phyloP scores from a whole-genome alignment of 768 basidiomycete species.

The Trametes gibbosa region DNA sequence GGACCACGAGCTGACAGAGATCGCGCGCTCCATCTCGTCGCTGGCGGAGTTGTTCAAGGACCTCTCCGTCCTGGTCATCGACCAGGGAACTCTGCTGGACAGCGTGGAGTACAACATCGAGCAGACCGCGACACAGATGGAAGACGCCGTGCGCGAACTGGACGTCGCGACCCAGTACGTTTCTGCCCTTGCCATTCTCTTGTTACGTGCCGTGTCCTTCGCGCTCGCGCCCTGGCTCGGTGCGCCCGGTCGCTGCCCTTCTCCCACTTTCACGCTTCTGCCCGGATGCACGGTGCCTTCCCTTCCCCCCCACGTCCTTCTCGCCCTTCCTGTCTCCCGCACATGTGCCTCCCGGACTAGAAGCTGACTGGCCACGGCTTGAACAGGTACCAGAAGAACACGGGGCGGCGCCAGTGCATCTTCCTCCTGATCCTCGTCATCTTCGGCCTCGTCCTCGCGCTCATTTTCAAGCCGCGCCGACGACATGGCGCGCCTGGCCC shows the following conservation, averaged over 20 bases:
- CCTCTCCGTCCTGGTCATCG: slow-evolving; percentile 88
- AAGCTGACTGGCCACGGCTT: background rate
- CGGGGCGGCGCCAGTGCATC: slow-evolving; percentile 90
- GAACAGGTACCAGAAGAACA: slow-evolving; percentile 88
- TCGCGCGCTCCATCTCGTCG: slow-evolving; percentile 87
- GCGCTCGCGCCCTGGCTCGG: background rate
- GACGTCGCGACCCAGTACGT: slow-evolving; percentile 76
- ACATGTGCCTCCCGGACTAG: background rate
- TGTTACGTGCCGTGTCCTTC: background rate
- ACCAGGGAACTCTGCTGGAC: slow-evolving; percentile 96
- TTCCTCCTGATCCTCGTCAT: slow-evolving; percentile 89
- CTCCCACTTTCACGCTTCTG: background rate
- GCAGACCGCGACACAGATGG: slow-evolving; percentile 77
- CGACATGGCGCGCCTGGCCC: slow-evolving; percentile 59
- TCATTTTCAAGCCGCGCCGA: slow-evolving; percentile 89
- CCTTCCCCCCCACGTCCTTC: background rate
- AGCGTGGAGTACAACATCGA: slow-evolving; percentile 98
- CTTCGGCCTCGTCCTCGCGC: slow-evolving; percentile 78
- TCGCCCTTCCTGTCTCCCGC: background rate
- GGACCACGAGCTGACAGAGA: slow-evolving; percentile 76
- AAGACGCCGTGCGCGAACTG: slow-evolving; percentile 84
- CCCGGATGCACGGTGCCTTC: too few relatives aligned
- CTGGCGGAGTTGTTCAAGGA: slow-evolving; percentile 97
- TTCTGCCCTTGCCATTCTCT: background rate
- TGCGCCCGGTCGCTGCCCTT: background rate